Conservation (phyloP, 305 asterid species). For the Fraxinus latifolia region DNA sequence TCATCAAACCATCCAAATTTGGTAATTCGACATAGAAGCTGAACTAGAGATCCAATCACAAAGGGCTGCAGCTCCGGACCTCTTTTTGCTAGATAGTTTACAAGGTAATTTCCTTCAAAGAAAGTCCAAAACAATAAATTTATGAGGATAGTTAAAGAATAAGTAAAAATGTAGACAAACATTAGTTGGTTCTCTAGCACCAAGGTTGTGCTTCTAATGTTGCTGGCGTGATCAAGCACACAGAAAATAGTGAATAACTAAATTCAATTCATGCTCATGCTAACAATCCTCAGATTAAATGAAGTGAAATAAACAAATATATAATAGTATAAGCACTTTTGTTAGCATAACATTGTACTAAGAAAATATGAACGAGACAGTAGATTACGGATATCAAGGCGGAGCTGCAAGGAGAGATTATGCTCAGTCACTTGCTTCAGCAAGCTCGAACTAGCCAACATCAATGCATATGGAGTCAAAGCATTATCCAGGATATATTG, state of each 20-base stretch:
- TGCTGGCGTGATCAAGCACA: not conserved
- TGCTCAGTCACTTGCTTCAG: constrained; percentile 99
- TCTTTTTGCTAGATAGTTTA: constrained; percentile 93
- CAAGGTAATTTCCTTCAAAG: constrained; percentile 92
- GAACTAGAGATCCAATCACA: constrained; percentile 86
- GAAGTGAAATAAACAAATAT: constrained; percentile 4
- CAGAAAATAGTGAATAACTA: not conserved
- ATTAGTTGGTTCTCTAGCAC: constrained; percentile 24
- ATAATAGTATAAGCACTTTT: not conserved
- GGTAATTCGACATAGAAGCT: constrained; percentile 89
- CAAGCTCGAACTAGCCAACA: constrained; percentile 99
- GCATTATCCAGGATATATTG: constrained; percentile 98
- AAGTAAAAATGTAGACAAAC: constrained; percentile 5
- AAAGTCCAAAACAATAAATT: constrained; percentile 41
- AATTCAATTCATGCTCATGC: constrained; percentile 10
- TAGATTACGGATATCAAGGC: constrained; percentile 94
- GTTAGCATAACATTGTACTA: constrained; percentile 14
- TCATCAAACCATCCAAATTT: constrained; percentile 99
- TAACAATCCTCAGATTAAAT: constrained; percentile 5
- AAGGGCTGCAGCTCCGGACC: constrained; percentile 95
- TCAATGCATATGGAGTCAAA: constrained; percentile 91
- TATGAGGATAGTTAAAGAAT: constrained; percentile 21
- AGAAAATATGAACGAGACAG: constrained; percentile 34
- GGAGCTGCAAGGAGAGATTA: constrained; percentile 89
- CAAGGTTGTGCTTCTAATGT: constrained; percentile 10